Evolutionary conservation across 208 protist genomes (phyloP), one percentile per base, ranked within the genome.

Genomic region (Crithidia thermophila): DNA sequence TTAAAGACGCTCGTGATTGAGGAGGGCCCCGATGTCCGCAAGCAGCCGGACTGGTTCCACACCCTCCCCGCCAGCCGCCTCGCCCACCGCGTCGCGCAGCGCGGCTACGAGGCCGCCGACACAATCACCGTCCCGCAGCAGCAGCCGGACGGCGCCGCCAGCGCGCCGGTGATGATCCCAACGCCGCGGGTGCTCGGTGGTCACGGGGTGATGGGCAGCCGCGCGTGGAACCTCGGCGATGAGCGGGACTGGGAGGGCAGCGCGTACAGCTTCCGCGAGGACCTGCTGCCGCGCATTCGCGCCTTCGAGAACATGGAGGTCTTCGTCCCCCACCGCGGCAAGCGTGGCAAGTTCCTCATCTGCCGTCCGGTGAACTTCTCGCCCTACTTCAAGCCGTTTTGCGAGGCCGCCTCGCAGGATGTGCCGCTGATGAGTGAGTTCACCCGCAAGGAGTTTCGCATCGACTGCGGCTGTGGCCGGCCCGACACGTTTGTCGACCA

Each of bases 141-240:
- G 52, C 76, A 81, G 37, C 70, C 49, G 13, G 60, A 70, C 59
- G 64, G 64, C 7, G 31, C 42, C 21, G 47, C 40, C 21, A 53
- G 14, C 40, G 79, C 77, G 31, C 67, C 77, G 14, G 85, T 94
- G 53, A 74, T 60, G 74, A 84, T 94, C 43, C 85, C 84, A 5
- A 83, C 82, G n/a, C 79, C 89, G n/a, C 56, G 72, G 6, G 84
- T 94, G 57, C 77, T 94, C 28, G 89, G 89, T 43, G 89, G 89
- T 0, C 78, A 82, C 50, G 84, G 85, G 31, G 84, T 94, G 3
- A 90, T 94, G 89, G 89, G 89, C 30, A 86, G 79, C 33, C 84
- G 85, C 23, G 73, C 81, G 42, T 94, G 85, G 84, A 86, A 84
- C 72, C 65, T 89, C 39, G 89, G 89, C 34, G 82, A 90, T 42